These are phyloP conservation scores for Ascochyta pisi DNA, from an alignment of 2,329 filamentous ascomycete genomes.

Conservation along the genomic window DNA sequence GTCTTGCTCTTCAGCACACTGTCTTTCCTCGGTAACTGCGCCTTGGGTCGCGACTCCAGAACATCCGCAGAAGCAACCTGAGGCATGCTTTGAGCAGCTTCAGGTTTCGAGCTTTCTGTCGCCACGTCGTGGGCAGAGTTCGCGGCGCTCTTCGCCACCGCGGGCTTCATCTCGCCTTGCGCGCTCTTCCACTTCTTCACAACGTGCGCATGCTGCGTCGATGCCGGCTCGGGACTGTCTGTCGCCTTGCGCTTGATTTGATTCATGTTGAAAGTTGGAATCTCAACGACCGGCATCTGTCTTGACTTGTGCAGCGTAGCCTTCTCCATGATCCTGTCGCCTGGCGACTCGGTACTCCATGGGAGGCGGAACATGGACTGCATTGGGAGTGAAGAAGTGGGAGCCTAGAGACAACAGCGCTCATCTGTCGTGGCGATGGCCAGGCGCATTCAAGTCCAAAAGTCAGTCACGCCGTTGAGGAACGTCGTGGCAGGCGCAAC, in stretches of 20 bases:
- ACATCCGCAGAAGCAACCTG: slow-evolving; percentile 30
- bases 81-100: slow-evolving; percentile 23
- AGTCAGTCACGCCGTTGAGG: slow-evolving; percentile 35
- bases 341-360: slow-evolving; percentile 54
- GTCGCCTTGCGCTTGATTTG: slow-evolving; percentile 67
- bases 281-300: slow-evolving; percentile 54
- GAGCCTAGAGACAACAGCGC: slow-evolving; percentile 46
- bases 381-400: slow-evolving; percentile 50
- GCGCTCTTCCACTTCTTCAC: slow-evolving; percentile 50
- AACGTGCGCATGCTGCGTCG: slow-evolving; percentile 41
- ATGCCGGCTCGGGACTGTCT: slow-evolving; percentile 54
- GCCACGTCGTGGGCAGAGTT: slow-evolving; percentile 22
- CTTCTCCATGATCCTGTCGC: slow-evolving; percentile 55
- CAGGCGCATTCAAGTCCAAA: slow-evolving; percentile 41
- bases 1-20: slow-evolving; percentile 40
- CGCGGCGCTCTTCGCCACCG: slow-evolving; percentile 20
- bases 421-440: slow-evolving; percentile 49
- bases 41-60: slow-evolving; percentile 36
- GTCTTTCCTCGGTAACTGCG: slow-evolving; percentile 40
- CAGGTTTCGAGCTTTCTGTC: slow-evolving; percentile 23
- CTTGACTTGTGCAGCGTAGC: slow-evolving; percentile 51
- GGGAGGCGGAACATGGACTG: slow-evolving; percentile 60
- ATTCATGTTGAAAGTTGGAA: slow-evolving; percentile 51
- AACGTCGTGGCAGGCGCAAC: slow-evolving; percentile 40
- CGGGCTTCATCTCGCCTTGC: slow-evolving; percentile 42